Conservation (phyloP, 768 basidiomycete genomes). For the Tricholoma sp. region DNA sequence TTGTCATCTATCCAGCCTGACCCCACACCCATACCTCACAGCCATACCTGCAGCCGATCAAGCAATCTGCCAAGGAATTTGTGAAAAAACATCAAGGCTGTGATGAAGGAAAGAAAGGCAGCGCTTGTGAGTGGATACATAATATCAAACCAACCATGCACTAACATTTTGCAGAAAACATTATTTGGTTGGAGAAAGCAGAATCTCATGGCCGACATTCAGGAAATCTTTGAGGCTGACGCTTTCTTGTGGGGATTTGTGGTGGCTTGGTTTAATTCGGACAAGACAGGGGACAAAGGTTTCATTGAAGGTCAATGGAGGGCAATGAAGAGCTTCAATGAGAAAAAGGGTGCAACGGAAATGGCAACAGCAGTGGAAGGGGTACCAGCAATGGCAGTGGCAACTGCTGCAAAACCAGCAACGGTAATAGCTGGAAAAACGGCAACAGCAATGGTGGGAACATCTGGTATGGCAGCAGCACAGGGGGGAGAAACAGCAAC, state of each 20-base stretch:
- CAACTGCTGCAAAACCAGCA: too few relatives aligned
- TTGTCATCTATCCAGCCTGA: too few relatives aligned
- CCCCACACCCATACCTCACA: background rate
- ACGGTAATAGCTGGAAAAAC: too few relatives aligned
- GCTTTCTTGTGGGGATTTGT: background rate
- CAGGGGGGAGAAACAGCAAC: too few relatives aligned
- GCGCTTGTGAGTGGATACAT: too few relatives aligned
- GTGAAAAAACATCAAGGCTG: too few relatives aligned
- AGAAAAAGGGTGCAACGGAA: background rate
- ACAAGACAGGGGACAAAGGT: background rate
- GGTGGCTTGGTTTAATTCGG: background rate
- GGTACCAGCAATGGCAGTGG: background rate
- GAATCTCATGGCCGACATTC: background rate
- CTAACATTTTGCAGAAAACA: too few relatives aligned
- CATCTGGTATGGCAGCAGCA: too few relatives aligned
- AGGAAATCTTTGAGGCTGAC: background rate
- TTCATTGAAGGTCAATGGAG: background rate
- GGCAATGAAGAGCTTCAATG: background rate
- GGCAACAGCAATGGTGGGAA: too few relatives aligned
- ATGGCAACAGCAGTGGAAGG: background rate
- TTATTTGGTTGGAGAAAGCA: background rate
- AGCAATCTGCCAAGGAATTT: background rate
- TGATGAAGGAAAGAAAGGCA: too few relatives aligned
- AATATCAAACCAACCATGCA: too few relatives aligned
- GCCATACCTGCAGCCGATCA: background rate